Conservation (phyloP, 805 yeast genomes). For the Huiozyma sinensis region DNA sequence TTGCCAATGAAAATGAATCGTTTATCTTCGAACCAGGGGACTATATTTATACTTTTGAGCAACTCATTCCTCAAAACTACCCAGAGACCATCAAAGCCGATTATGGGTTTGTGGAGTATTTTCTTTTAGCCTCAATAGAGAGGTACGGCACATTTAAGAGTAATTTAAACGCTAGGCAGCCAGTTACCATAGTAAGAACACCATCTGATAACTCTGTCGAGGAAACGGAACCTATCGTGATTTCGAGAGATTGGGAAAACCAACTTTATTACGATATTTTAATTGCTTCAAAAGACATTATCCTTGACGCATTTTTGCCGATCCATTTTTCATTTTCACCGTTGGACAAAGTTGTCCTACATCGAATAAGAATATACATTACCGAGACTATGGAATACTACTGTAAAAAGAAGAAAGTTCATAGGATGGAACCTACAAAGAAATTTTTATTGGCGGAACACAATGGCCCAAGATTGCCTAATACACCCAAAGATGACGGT, state of each 20-base stretch:
- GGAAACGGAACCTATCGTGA: slow-evolving; percentile 87
- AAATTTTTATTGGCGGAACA: slow-evolving; percentile 76
- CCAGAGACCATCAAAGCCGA: slow-evolving; percentile 75
- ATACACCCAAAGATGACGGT: slow-evolving; percentile 22
- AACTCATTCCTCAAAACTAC: slow-evolving; percentile 66
- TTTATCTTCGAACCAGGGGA: slow-evolving; percentile 74
- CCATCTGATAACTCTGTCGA: slow-evolving; percentile 73
- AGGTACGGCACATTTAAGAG: slow-evolving; percentile 82
- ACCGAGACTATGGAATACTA: slow-evolving; percentile 89
- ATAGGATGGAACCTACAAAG: slow-evolving; percentile 81
- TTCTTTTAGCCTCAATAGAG: slow-evolving; percentile 56
- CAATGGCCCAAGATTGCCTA: slow-evolving; percentile 42
- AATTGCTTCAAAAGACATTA: slow-evolving; percentile 79
- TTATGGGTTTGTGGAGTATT: slow-evolving; percentile 71
- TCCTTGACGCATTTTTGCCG: slow-evolving; percentile 76
- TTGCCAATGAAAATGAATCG: slow-evolving; percentile 11
- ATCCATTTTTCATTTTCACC: slow-evolving; percentile 78
- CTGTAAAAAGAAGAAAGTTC: slow-evolving; percentile 77
- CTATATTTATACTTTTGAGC: slow-evolving; percentile 85
- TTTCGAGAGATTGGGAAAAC: slow-evolving; percentile 88
- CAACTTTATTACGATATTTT: slow-evolving; percentile 82
- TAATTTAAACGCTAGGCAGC: slow-evolving; percentile 51
- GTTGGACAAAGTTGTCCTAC: slow-evolving; percentile 72
- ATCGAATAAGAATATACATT: slow-evolving; percentile 72
- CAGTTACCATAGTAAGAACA: slow-evolving; percentile 60